phyloP scores from a whole-genome alignment of 768 basidiomycete genomes.

The Boletus sp. region DNA sequence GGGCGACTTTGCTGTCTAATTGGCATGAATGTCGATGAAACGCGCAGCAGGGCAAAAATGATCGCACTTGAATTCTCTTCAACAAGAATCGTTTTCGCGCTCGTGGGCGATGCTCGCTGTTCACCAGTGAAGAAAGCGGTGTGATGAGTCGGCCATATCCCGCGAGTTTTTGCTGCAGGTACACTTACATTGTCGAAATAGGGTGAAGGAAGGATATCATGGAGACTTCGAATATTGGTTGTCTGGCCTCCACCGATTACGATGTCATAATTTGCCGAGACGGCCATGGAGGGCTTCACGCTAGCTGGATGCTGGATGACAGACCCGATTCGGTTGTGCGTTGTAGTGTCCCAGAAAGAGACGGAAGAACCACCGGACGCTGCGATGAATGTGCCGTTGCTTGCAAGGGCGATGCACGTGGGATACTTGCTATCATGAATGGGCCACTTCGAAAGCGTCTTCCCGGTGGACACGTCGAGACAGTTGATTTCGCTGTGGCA shows the following conservation, averaged over 20 bases:
- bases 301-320: background rate
- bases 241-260: background rate
- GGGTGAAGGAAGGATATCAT: background rate
- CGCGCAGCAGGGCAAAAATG: no score
- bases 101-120: no score
- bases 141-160: no score
- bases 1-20: no score
- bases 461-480: background rate
- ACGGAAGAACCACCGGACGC: background rate
- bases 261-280: background rate
- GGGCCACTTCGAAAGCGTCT: background rate
- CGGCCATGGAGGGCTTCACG: background rate
- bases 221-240: background rate
- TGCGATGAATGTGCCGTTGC: background rate
- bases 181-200: background rate
- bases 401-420: background rate
- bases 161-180: no score
- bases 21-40: no score
- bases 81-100: no score
- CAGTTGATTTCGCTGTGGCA: background rate
- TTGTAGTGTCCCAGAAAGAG: background rate
- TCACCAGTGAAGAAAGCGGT: background rate
- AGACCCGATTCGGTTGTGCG: background rate
- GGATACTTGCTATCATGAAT: background rate
- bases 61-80: no score